These are phyloP conservation scores for Fusarium globosum DNA, from an alignment of 2,329 filamentous ascomycete genomes.

Conservation along the genomic window DNA sequence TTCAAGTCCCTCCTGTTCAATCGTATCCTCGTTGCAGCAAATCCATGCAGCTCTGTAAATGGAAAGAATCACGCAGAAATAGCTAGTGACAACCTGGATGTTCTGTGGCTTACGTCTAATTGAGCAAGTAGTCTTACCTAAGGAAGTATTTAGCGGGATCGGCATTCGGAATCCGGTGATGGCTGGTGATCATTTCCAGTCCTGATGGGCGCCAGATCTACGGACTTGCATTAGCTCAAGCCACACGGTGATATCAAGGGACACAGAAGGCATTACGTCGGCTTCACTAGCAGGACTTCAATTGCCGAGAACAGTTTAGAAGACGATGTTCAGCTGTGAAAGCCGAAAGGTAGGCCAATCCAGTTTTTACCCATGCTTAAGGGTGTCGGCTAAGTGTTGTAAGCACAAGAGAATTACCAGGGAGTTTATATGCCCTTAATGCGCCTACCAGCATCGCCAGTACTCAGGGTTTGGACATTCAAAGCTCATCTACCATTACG, in stretches of 20 bases:
- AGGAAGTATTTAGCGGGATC: background rate
- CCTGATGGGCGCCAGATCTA: rapidly evolving
- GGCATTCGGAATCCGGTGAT: background rate
- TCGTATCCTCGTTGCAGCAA: too few species aligned
- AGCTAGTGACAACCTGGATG: background rate
- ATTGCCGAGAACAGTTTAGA: background rate
- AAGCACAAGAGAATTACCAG: background rate
- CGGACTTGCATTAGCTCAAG: background rate
- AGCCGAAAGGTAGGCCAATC: rapidly evolving
- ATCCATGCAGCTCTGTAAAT: too few species aligned
- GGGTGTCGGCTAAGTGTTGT: rapidly evolving
- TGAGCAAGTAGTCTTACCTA: background rate
- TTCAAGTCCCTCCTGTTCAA: too few species aligned
- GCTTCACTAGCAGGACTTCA: background rate
- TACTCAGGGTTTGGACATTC: background rate
- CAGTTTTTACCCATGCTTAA: too few species aligned
- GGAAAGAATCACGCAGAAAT: too few species aligned
- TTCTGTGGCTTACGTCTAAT: background rate
- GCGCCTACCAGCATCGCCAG: background rate
- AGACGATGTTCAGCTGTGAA: background rate
- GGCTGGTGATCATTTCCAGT: background rate
- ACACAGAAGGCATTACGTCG: background rate
- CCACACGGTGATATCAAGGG: background rate
- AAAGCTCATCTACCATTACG: background rate
- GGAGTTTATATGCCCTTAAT: background rate